A percentile compares a stretch with the other conserved stretches of the same genome.
These are phyloP conservation scores for Globisporangium ultimum DNA, from an alignment of 352 stramenopile genomes.

Conservation along the genomic window DNA sequence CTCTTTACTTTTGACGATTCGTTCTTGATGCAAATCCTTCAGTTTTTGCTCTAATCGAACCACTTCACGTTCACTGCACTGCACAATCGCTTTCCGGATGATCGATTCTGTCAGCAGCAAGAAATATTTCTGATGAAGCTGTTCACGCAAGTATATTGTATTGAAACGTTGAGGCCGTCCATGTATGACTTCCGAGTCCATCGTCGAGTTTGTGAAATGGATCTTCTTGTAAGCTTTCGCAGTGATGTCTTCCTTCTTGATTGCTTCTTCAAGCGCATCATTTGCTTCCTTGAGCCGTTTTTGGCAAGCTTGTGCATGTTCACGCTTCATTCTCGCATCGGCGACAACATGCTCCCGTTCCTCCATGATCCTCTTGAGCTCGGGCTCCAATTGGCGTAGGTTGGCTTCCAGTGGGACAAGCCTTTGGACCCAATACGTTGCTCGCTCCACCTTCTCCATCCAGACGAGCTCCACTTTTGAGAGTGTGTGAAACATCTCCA, in stretches of 20 bases:
- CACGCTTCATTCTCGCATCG: constrained; percentile 43
- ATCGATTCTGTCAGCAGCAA: constrained; percentile 54
- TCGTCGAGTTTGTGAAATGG: constrained; percentile 48
- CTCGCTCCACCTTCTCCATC: constrained; percentile 48
- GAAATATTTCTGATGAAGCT: constrained; percentile 55
- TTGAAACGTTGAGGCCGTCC: constrained; percentile 59
- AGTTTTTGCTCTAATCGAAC: constrained; percentile 30
- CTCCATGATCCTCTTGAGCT: constrained; percentile 38
- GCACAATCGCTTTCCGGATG: constrained; percentile 38
- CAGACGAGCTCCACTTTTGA: constrained; percentile 34
- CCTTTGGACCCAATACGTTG: constrained; percentile 31
- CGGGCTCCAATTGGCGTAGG: constrained; percentile 29
- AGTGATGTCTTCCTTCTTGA: constrained; percentile 36
- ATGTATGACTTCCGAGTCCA: constrained; percentile 72
- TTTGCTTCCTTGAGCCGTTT: constrained; percentile 32
- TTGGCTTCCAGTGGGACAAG: constrained; percentile 22
- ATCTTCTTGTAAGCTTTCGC: constrained; percentile 34
- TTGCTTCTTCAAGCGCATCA: constrained; percentile 22
- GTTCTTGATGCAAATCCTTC: constrained; percentile 33
- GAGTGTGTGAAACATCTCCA: constrained; percentile 44
- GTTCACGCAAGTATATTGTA: constrained; percentile 53
- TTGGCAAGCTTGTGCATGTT: constrained; percentile 42
- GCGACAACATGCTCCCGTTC: constrained; percentile 56
- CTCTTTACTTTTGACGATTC: constrained; percentile 43
- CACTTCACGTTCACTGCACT: constrained; percentile 44